These are phyloP conservation scores for Rhytidiadelphus loreus DNA, from an alignment of 225 moss, liverwort and hornwort species.

Conservation along the genomic window DNA sequence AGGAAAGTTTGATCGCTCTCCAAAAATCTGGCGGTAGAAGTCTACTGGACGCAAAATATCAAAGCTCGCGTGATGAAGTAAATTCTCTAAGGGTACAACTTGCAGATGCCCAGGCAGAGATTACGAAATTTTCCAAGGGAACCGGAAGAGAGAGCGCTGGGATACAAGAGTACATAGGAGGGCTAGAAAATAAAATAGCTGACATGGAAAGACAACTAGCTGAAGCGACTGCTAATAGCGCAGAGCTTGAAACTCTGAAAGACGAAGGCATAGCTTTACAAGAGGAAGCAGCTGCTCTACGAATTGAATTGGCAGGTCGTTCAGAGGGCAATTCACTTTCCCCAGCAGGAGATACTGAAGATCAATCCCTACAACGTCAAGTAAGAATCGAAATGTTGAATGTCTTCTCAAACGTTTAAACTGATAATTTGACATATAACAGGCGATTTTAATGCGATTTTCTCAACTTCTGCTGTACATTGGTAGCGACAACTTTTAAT, in stretches of 20 bases:
- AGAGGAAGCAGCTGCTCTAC: conserved; percentile 45
- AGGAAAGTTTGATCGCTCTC: conserved; percentile 37
- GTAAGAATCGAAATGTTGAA: conserved; percentile 6
- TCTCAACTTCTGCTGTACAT: not conserved
- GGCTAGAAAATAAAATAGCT: conserved; percentile 52
- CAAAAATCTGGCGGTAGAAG: conserved; percentile 24
- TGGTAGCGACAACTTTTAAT: not conserved
- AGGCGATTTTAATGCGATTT: not conserved
- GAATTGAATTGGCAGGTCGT: conserved; percentile 22
- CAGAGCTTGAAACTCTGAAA: conserved; percentile 37
- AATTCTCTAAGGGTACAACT: conserved; percentile 31
- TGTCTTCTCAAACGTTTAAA: not conserved
- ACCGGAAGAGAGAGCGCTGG: conserved; percentile 33
- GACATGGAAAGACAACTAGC: conserved; percentile 51
- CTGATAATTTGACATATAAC: not conserved
- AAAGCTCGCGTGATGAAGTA: conserved; percentile 55
- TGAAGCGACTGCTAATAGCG: conserved; percentile 28
- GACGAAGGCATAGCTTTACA: conserved; percentile 32
- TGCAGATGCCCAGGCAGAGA: conserved; percentile 47
- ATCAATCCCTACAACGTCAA: conserved; percentile 29
- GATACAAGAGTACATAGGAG: conserved; percentile 47
- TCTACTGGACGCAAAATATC: conserved; percentile 29
- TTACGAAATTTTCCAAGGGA: conserved; percentile 10
- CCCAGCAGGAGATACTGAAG: conserved; percentile 5
- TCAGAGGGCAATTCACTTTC: not conserved